Base-by-base conservation (phyloP, 257 asterid genomes). In the Solanum habrochaites region DNA sequence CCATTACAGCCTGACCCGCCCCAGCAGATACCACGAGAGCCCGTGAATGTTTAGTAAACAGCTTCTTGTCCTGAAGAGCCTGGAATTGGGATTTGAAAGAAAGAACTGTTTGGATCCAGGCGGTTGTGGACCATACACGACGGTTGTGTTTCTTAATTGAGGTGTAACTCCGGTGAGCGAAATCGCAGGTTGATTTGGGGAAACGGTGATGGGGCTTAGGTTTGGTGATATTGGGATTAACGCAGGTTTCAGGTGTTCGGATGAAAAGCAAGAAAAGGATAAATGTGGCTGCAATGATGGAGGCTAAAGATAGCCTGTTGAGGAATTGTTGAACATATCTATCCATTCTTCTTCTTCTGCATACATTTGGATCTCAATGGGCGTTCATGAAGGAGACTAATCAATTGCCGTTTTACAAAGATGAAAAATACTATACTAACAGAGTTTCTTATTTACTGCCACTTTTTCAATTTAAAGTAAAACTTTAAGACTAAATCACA, bases 181-280 rank as follows among this genome's bases (percentile, higher is more conserved):
- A 91, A 87, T 95, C 99, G 90, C 99, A 97, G 77, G 99, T 92
- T 88, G 98, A 94, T 83, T 83, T 91, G 52, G 99, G 98, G 90
- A 97, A 97, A 45, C 90, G 91, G 74, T 92, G 89, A 85, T 92
- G 93, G 60, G 97, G 93, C 32, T 93, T 91, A 15, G 93, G 93
- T 58, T 90, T 73, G 47, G 94, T 90, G 86, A 89, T 89, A 37
- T 92, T 77, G 14, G 85, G 85, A 58, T 83, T 93, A 85, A 95
- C 87, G 86, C 99, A 97, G 40, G 97, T 91, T 12, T 90, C 87
- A 15, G 98, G 98, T 43, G 92, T 94, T 37, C 92, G 96, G 85
- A 95, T 87, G 92, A 73, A 89, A 89, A 93, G 91, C 86, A 89
- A 49, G 74, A 97, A 82, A 42, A 97, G 90, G 87, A 91, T 91